Evolutionary conservation across 768 basidiomycete species (phyloP).

Genomic region (Leccinum broughii): DNA sequence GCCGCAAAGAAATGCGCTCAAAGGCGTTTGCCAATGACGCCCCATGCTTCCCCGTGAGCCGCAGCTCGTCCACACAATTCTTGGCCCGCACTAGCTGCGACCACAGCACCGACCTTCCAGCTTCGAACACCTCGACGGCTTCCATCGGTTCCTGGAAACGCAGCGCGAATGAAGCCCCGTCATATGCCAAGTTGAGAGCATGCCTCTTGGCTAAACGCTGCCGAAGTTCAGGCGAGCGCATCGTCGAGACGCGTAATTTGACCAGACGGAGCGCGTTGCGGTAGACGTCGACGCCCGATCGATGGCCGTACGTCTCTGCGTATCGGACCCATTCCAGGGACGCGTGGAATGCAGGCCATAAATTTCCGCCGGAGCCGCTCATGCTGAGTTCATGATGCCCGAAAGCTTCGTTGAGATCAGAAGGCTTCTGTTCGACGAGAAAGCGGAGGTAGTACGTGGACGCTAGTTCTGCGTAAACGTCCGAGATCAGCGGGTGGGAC

Average conservation of each 20-base stretch:
- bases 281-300: conserved; percentile 33
- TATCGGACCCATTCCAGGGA: conserved; percentile 26
- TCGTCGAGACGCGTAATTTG: conserved; percentile 17
- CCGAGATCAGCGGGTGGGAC: conserved; percentile 19
- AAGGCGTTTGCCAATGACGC: conserved; percentile 22
- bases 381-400: conserved; percentile 27
- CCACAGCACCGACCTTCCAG: conserved; percentile 37
- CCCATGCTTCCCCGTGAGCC: conserved; percentile 19
- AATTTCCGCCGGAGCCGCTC: conserved; percentile 13
- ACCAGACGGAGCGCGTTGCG: conserved; percentile 27
- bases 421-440: conserved; percentile 17
- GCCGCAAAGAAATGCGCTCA: conserved; percentile 20
- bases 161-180: conserved; percentile 30
- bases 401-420: conserved; percentile 27
- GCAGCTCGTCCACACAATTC: conserved; percentile 30
- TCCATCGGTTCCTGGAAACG: conserved; percentile 22
- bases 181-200: conserved; percentile 22
- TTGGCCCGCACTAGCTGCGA: conserved; percentile 30
- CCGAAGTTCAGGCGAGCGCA: conserved; percentile 20
- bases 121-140: conserved; percentile 34
- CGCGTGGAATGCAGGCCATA: conserved; percentile 19
- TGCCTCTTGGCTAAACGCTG: conserved; percentile 16
- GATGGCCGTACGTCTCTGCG: conserved; percentile 23
- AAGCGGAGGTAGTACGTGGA: conserved; percentile 28
- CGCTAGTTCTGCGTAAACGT: conserved; percentile 27